Conservation (phyloP, 2,329 filamentous ascomycete species). For the Sordariomycetes sp. region DNA sequence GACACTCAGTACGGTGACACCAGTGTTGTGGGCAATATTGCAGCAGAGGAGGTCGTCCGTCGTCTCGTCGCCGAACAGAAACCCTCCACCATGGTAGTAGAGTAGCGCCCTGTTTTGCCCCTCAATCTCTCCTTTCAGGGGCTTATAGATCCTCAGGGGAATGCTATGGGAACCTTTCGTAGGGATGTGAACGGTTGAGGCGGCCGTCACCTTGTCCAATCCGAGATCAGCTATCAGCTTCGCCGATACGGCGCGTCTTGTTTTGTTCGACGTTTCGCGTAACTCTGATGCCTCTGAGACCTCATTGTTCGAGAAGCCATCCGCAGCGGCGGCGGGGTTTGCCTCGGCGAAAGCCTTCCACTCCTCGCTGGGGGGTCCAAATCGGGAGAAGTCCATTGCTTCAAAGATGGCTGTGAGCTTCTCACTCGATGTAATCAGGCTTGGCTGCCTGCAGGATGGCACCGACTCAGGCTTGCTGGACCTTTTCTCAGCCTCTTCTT, state of each 20-base stretch:
- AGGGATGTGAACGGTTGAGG: conserved; percentile 2
- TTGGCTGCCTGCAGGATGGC: too few species aligned
- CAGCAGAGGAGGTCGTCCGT: conserved; percentile 38
- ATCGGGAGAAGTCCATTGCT: conserved; percentile 22
- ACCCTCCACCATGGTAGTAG: conserved; percentile 45
- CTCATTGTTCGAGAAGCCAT: conserved; percentile 4
- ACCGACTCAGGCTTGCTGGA: too few species aligned
- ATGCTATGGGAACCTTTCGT: conserved; percentile 2
- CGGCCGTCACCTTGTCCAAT: neutral
- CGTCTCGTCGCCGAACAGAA: conserved; percentile 37
- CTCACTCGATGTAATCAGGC: too few species aligned
- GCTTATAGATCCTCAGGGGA: conserved; percentile 3
- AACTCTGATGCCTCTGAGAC: neutral
- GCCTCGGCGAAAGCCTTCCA: conserved; percentile 26
- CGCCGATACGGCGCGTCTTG: neutral
- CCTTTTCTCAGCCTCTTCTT: too few species aligned
- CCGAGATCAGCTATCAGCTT: neutral
- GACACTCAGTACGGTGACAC: conserved; percentile 35
- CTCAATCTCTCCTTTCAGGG: neutral
- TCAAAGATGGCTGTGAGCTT: too few species aligned
- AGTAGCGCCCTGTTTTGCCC: conserved; percentile 13
- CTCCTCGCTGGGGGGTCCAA: conserved; percentile 27
- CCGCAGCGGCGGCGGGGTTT: conserved; percentile 4
- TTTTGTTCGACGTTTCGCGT: neutral
- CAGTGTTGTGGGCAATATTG: conserved; percentile 25